Evolutionary conservation across 768 basidiomycete genomes (phyloP).

Genomic region (Phylloporus arenicola): DNA sequence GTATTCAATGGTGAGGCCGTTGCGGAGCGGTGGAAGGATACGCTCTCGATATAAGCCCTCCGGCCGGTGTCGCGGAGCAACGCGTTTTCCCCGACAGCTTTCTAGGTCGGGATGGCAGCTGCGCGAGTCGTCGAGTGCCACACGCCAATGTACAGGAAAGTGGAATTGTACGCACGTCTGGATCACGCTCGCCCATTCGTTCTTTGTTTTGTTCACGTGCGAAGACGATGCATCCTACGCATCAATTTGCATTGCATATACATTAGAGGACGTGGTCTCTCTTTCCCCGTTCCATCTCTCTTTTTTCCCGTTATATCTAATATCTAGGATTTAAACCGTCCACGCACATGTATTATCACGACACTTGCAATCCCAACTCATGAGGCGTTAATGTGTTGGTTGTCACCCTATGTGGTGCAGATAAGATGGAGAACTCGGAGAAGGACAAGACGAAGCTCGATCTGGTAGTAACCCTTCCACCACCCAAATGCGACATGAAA

Average conservation of each 20-base stretch:
- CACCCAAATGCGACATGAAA: too few species aligned
- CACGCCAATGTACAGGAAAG: neutral
- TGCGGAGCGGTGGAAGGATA: conserved; percentile 65
- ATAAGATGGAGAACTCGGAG: too few species aligned
- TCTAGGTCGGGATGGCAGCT: neutral
- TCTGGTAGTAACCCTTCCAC: too few species aligned
- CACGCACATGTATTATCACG: neutral
- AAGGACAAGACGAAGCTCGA: too few species aligned
- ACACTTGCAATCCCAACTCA: neutral
- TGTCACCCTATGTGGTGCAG: too few species aligned
- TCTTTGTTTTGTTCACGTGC: neutral
- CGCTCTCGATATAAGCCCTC: conserved; percentile 31
- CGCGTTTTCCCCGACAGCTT: neutral
- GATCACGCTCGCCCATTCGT: neutral
- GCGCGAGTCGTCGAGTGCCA: neutral
- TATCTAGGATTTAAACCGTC: neutral
- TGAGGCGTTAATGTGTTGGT: neutral
- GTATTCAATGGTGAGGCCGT: conserved; percentile 67
- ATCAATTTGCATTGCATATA: conserved; percentile 3
- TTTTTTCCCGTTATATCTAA: neutral
- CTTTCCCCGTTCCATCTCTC: neutral
- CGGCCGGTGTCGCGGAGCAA: neutral
- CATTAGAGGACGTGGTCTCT: conserved; percentile 4
- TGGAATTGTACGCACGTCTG: neutral
- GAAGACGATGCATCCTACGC: neutral